Evolutionary conservation across 441 rosid species (phyloP).

Genomic region (Iberis amara): DNA sequence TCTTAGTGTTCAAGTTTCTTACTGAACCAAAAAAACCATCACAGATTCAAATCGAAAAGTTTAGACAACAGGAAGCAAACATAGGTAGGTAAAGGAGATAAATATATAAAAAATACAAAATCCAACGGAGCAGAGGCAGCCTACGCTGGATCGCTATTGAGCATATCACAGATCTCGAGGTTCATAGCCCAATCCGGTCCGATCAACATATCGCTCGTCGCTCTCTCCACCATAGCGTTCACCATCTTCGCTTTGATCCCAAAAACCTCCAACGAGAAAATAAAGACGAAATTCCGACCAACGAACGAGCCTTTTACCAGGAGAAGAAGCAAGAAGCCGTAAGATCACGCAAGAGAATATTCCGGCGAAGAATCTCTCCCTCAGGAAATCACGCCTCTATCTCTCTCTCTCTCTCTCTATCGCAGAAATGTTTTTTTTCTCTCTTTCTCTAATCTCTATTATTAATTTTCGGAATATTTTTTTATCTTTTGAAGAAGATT

Average conservation of each 20-base stretch:
- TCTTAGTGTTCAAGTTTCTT: neutral
- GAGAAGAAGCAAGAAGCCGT: slow-evolving; percentile 26
- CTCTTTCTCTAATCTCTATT: neutral
- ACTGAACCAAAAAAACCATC: slow-evolving; percentile 1
- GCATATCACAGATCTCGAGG: slow-evolving; percentile 98
- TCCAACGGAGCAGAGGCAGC: slow-evolving; percentile 23
- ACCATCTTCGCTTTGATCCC: slow-evolving; percentile 57
- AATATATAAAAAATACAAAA: slow-evolving; percentile 3
- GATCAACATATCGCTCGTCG: slow-evolving; percentile 95
- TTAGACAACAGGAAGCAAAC: neutral
- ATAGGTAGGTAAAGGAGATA: neutral
- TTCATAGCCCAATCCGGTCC: slow-evolving; percentile 99
- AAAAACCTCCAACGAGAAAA: slow-evolving; percentile 8
- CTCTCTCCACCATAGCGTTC: slow-evolving; percentile 94
- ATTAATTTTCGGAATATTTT: neutral
- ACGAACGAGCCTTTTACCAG: slow-evolving; percentile 14
- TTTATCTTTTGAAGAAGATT: neutral
- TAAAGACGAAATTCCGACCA: slow-evolving; percentile 23
- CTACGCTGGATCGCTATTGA: slow-evolving; percentile 92
- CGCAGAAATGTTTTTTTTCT: no score
- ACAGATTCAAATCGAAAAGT: slow-evolving; percentile 15
- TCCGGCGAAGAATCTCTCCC: slow-evolving; percentile 35
- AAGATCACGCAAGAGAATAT: slow-evolving; percentile 29
- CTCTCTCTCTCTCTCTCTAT: neutral
- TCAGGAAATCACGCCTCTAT: slow-evolving; percentile 27